Evolutionary conservation across 345 rosid genomes (phyloP).

Genomic region (Rhodamnia argentea): DNA sequence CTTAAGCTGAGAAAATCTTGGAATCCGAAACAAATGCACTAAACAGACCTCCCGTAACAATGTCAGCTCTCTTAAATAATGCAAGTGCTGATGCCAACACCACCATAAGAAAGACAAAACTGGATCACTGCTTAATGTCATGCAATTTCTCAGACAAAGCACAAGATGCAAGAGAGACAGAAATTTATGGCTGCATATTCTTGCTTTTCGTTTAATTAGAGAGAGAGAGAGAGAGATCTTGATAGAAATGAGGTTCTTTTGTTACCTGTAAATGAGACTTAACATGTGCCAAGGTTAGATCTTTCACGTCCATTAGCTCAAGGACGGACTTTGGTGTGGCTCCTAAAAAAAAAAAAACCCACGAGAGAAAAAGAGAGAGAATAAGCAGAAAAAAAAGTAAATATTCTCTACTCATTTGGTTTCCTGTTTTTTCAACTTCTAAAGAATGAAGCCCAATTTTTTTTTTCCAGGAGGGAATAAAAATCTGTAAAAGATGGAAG

Average conservation of each 20-base stretch:
- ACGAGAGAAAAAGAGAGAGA: not conserved
- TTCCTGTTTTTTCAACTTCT: not conserved
- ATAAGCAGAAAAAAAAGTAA: not conserved
- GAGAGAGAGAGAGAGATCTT: not conserved
- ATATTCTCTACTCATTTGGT: not conserved
- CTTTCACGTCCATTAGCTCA: conserved; percentile 99
- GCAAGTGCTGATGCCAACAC: not conserved
- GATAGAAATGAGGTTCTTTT: not conserved
- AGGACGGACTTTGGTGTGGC: conserved; percentile 99
- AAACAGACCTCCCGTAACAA: not conserved
- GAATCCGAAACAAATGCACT: conserved; percentile 25
- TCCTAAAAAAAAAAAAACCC: conserved; percentile 27
- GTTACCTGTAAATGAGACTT: conserved; percentile 95
- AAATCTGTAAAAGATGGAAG: not conserved
- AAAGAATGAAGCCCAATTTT: not conserved
- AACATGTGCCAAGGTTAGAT: conserved; percentile 98
- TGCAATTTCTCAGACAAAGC: not conserved
- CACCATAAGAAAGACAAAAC: not conserved
- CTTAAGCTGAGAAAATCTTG: conserved; percentile 28
- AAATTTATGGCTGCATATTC: not conserved
- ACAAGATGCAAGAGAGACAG: not conserved
- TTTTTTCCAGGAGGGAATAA: not conserved
- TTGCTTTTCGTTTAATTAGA: not conserved
- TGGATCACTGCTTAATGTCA: not conserved
- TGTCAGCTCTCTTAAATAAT: not conserved